A percentile compares a stretch with the other conserved stretches of the same genome.
Evolutionary conservation across 148 eudicot genomes (phyloP).

Genomic region (Rhododendron kiyosumense): DNA sequence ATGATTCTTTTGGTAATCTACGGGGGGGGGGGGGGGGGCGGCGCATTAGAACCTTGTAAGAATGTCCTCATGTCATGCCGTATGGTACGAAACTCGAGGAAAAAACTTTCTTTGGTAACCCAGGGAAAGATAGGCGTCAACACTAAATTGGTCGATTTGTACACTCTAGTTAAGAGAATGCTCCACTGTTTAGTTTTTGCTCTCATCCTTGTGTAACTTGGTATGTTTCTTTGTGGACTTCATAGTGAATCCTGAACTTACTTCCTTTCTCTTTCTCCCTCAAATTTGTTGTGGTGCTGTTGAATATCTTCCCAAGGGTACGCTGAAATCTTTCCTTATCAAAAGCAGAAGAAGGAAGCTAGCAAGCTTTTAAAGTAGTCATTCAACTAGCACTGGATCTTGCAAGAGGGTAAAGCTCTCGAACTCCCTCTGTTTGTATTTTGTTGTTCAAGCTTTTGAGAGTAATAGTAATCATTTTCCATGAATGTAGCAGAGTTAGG

Average conservation of each 20-base stretch:
- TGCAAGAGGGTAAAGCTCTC: constrained; percentile 63
- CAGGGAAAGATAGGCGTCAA: too few species aligned
- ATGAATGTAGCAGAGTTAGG: background rate
- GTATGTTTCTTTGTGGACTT: background rate
- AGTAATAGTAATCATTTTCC: background rate
- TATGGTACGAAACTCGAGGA: too few species aligned
- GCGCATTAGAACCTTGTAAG: too few species aligned
- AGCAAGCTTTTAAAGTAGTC: constrained; percentile 77
- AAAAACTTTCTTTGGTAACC: too few species aligned
- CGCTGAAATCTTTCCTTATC: constrained; percentile 70
- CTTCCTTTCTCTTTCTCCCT: too few species aligned
- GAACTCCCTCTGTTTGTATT: background rate
- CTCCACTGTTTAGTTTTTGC: background rate
- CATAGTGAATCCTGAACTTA: too few species aligned
- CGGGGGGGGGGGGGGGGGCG: fast-evolving
- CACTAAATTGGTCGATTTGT: too few species aligned
- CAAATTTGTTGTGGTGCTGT: constrained; percentile 69
- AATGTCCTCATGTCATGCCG: too few species aligned
- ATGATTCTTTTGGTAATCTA: too few species aligned
- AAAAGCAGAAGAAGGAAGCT: constrained; percentile 75
- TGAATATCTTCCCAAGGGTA: constrained; percentile 92
- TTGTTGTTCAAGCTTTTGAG: background rate
- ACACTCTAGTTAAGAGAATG: background rate
- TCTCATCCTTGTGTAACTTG: background rate
- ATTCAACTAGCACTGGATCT: constrained; percentile 80